Percentiles rank a stretch among this genome's conserved stretches.
phyloP scores from a whole-genome alignment of 495 filamentous ascomycete genomes.

The Xylaria scruposa region DNA sequence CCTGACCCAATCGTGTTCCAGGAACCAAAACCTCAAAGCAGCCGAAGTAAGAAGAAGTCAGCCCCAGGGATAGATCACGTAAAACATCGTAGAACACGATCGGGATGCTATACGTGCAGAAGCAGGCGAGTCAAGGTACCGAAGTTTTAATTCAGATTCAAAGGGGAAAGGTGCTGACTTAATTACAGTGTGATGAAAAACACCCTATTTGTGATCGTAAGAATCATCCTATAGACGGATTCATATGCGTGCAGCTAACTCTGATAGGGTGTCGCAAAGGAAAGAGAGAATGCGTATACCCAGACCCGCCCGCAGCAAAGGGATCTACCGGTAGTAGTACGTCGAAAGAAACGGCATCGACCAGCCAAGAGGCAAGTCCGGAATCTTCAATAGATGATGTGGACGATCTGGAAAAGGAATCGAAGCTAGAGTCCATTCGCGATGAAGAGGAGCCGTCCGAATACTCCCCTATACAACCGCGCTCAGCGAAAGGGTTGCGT shows the following conservation, averaged over 20 bases:
- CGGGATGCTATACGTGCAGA: conserved; percentile 94
- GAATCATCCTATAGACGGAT: conserved; percentile 31
- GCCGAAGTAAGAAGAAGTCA: conserved; percentile 62
- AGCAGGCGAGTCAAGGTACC: conserved; percentile 84
- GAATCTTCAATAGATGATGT: conserved; percentile 60
- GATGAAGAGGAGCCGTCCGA: conserved; percentile 65
- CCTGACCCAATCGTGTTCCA: conserved; percentile 56
- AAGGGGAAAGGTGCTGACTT: conserved; percentile 64
- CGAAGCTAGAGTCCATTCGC: conserved; percentile 65
- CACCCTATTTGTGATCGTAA: conserved; percentile 87
- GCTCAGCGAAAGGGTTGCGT: conserved; percentile 47
- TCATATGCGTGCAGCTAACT: conserved; percentile 20
- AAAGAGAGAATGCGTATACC: conserved; percentile 82
- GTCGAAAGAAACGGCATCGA: conserved; percentile 53
- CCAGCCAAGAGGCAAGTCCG: conserved; percentile 59
- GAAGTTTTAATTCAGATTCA: conserved; percentile 60
- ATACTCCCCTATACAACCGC: conserved; percentile 42
- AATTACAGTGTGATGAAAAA: conserved; percentile 25
- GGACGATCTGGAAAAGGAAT: conserved; percentile 58
- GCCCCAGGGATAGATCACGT: conserved; percentile 74
- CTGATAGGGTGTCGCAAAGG: conserved; percentile 80
- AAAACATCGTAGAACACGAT: conserved; percentile 92
- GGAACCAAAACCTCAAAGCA: conserved; percentile 54
- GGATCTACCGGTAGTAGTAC: conserved; percentile 49
- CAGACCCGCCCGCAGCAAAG: conserved; percentile 66